These are phyloP conservation scores for Melampsora americana DNA, from an alignment of 1,284 basidiomycete species.

Conservation along the genomic window DNA sequence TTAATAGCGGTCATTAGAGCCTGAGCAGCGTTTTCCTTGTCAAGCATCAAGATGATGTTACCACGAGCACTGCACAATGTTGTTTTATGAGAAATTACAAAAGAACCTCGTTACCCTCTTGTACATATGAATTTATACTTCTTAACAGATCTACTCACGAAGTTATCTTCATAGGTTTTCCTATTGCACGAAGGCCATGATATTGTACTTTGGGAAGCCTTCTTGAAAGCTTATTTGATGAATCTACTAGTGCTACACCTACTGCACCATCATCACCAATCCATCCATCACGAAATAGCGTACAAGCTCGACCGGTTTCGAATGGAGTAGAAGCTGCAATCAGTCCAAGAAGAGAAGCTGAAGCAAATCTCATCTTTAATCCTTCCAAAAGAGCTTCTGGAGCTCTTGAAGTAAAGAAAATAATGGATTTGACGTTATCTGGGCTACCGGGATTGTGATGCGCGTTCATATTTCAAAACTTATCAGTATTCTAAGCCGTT, in stretches of 20 bases:
- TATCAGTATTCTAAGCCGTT: background rate
- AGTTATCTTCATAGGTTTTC: constrained; percentile 23
- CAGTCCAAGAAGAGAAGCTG: constrained; percentile 19
- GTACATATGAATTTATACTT: background rate
- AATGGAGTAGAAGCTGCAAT: constrained; percentile 37
- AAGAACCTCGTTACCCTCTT: background rate
- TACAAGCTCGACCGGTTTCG: constrained; percentile 33
- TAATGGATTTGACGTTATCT: constrained; percentile 15
- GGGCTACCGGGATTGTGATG: background rate
- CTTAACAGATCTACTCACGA: constrained; percentile 7
- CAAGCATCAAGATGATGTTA: constrained; percentile 34
- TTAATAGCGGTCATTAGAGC: constrained; percentile 15
- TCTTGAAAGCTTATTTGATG: background rate
- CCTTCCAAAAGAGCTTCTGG: constrained; percentile 22
- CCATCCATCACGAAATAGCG: constrained; percentile 22
- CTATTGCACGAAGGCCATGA: constrained; percentile 1
- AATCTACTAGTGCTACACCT: constrained; percentile 23
- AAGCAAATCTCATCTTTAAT: constrained; percentile 6
- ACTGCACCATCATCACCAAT: constrained; percentile 36
- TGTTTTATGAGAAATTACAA: background rate
- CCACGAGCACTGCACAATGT: constrained; percentile 19
- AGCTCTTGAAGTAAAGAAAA: constrained; percentile 32
- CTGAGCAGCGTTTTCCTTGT: constrained; percentile 22
- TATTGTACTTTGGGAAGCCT: constrained; percentile 14
- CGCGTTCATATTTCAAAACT: background rate